phyloP scores from a whole-genome alignment of 2,329 filamentous ascomycete genomes.

The Ophiostoma australiae region DNA sequence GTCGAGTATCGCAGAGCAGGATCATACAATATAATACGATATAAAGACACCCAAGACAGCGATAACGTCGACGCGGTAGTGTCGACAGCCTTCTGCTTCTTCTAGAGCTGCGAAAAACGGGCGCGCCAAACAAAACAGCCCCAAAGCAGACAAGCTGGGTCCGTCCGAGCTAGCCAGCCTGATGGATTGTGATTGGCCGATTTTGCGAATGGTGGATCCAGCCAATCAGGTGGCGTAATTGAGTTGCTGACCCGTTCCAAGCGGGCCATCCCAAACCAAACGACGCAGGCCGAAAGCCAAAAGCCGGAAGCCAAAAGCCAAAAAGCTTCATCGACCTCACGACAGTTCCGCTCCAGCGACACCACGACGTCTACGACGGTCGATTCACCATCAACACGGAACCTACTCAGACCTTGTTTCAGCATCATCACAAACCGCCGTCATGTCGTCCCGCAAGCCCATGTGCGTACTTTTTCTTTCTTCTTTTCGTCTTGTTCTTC shows the following conservation, averaged over 20 bases:
- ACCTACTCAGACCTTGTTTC: conserved; percentile 32
- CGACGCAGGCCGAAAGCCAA: conserved; percentile 21
- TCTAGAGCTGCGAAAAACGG: conserved; percentile 7
- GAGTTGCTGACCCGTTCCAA: conserved; percentile 27
- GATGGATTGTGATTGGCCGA: conserved; percentile 25
- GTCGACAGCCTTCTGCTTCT: conserved; percentile 5
- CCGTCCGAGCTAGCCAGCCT: conserved; percentile 25
- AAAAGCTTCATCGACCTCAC: conserved; percentile 7
- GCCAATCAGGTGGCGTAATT: conserved; percentile 29
- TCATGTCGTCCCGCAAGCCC: conserved; percentile 57
- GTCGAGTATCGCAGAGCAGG: background rate
- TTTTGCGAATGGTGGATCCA: background rate
- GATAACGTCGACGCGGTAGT: background rate
- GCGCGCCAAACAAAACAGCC: conserved; percentile 15
- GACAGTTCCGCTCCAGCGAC: background rate
- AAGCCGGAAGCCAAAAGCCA: conserved; percentile 8
- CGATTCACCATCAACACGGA: background rate
- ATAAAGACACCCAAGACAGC: background rate
- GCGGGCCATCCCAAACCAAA: conserved; percentile 13
- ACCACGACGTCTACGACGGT: background rate
- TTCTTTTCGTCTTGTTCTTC: background rate
- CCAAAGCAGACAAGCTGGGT: conserved; percentile 6
- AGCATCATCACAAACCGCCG: conserved; percentile 7
- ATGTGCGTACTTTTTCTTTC: conserved; percentile 41
- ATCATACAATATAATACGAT: background rate